These are phyloP conservation scores for Fomes fomentarius DNA, from an alignment of 1,284 basidiomycete species.

Conservation along the genomic window DNA sequence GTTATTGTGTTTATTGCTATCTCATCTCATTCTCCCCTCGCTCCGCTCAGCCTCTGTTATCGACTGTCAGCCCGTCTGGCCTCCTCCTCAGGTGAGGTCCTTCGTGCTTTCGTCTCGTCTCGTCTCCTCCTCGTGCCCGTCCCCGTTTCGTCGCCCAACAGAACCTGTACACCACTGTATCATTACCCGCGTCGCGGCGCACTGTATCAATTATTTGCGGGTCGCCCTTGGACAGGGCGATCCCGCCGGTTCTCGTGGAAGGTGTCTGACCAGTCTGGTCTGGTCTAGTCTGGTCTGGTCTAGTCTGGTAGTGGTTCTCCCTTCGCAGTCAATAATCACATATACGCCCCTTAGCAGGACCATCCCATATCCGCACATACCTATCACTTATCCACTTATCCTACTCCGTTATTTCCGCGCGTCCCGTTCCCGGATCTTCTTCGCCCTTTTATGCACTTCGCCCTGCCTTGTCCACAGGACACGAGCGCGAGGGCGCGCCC, in stretches of 20 bases:
- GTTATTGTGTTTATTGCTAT: slow-evolving; percentile 27
- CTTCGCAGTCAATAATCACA: slow-evolving; percentile 2
- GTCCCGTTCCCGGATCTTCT: slow-evolving; percentile 24
- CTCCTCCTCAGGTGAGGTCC: slow-evolving; percentile 6
- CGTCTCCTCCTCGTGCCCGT: neutral
- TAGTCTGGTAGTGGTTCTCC: too few species aligned
- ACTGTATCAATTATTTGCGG: slow-evolving; percentile 27
- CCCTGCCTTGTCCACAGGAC: neutral
- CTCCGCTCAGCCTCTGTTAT: neutral
- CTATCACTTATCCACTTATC: slow-evolving; percentile 3
- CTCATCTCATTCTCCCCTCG: slow-evolving; percentile 8
- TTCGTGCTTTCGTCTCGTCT: neutral
- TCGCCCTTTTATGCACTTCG: slow-evolving; percentile 16
- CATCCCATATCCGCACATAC: slow-evolving; percentile 18
- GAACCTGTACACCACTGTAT: slow-evolving; percentile 25
- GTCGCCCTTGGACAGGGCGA: slow-evolving; percentile 12
- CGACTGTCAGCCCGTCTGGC: neutral
- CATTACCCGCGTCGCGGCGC: slow-evolving; percentile 22
- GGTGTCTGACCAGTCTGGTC: too few species aligned
- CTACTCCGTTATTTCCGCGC: slow-evolving; percentile 27
- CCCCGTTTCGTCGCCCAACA: slow-evolving; percentile 3
- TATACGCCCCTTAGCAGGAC: slow-evolving; percentile 11
- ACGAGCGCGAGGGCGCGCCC: too few species aligned
- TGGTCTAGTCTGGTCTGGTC: too few species aligned
- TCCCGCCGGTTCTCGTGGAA: slow-evolving; percentile 4